These are phyloP conservation scores for Naegleria lovaniensis DNA, from an alignment of 208 protist genomes.

Conservation along the genomic window DNA sequence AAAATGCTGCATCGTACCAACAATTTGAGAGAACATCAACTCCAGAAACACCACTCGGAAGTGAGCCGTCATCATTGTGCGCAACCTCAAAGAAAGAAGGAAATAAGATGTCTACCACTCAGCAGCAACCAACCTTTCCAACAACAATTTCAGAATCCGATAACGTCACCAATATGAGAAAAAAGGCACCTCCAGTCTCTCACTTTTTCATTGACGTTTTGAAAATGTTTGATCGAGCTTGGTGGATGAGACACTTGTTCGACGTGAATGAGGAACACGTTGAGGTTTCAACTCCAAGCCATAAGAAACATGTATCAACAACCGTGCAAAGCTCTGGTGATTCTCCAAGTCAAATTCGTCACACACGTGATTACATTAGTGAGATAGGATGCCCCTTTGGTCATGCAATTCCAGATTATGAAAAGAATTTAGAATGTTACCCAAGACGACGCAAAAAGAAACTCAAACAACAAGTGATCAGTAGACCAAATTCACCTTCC, in stretches of 20 bases:
- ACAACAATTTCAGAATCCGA: no score
- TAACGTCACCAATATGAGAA: neutral
- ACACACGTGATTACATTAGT: neutral
- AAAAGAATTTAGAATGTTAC: neutral
- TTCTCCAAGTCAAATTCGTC: neutral
- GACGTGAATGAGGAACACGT: neutral
- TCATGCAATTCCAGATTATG: neutral
- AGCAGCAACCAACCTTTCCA: no score
- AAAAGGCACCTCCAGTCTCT: neutral
- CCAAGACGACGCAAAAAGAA: neutral
- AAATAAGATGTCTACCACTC: neutral
- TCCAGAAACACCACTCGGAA: no score
- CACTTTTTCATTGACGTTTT: neutral
- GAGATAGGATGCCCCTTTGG: neutral
- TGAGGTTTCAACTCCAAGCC: neutral
- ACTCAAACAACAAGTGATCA: no score
- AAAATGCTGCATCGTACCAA: neutral
- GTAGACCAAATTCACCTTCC: no score
- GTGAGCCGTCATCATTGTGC: no score
- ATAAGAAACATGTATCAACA: neutral
- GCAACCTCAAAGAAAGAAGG: no score
- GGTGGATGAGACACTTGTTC: neutral
- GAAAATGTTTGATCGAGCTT: neutral
- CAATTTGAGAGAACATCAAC: no score
- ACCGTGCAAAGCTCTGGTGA: neutral